These are phyloP conservation scores for Diaporthe sp. DNA, from an alignment of 2,329 filamentous ascomycete genomes.

Conservation along the genomic window DNA sequence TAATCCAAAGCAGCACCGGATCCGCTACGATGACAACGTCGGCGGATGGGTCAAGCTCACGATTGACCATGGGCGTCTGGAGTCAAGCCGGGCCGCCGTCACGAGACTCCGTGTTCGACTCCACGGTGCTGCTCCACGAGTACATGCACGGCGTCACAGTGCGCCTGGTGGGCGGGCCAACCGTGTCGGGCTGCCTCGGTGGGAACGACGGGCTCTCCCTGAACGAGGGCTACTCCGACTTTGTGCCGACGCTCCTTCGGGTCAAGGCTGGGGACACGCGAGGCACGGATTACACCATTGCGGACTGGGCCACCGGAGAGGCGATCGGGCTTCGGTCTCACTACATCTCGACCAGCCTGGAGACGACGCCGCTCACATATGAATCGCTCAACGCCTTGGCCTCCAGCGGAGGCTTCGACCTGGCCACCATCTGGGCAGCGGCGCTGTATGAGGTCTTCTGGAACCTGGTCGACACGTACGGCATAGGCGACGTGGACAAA, in stretches of 20 bases:
- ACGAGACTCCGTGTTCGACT: background rate
- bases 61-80: background rate
- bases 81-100: background rate
- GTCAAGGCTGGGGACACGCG: background rate
- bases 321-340: background rate
- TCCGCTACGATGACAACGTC: background rate
- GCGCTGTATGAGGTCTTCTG: constrained; percentile 1
- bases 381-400: background rate
- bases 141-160: background rate
- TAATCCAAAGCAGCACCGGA: background rate
- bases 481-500: background rate
- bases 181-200: background rate
- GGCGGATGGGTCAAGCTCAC: background rate
- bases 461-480: background rate
- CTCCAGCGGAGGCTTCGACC: background rate
- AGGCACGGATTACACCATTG: background rate
- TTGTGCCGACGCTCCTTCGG: background rate
- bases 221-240: background rate
- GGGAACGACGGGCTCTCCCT: background rate
- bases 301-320: background rate
- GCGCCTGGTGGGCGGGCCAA: background rate
- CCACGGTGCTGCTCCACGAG: background rate
- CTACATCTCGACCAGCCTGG: background rate
- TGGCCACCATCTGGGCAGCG: background rate
- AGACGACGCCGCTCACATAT: background rate